A percentile compares a stretch with the other conserved stretches of the same genome.
Conservation (phyloP, 1,139 yeast species). For the Sugiyamaella neomexicana region DNA sequence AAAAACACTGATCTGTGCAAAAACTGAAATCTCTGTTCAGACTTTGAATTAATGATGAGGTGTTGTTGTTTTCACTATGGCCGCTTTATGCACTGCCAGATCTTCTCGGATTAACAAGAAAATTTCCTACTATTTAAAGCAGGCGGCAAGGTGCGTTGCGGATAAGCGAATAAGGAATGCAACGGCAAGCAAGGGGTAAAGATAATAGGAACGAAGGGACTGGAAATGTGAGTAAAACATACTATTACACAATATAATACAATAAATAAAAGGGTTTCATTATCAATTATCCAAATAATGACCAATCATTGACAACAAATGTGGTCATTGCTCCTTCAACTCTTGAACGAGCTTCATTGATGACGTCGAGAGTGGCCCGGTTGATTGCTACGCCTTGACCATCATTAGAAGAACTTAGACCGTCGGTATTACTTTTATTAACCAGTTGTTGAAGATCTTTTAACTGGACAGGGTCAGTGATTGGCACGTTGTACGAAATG, state of each 20-base stretch:
- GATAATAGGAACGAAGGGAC: neutral
- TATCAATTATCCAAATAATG: constrained; percentile 6
- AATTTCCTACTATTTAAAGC: neutral
- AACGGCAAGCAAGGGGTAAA: neutral
- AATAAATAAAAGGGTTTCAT: neutral
- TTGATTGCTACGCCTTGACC: neutral
- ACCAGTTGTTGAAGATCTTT: constrained; percentile 9
- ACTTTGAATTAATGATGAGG: neutral
- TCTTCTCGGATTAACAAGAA: neutral
- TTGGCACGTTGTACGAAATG: constrained; percentile 59
- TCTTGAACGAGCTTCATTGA: constrained; percentile 9
- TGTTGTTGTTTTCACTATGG: neutral
- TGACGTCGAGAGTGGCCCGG: neutral
- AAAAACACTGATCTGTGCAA: neutral
- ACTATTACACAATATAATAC: too few relatives aligned
- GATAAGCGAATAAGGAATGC: neutral
- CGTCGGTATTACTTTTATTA: neutral
- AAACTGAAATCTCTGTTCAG: neutral
- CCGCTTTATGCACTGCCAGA: neutral
- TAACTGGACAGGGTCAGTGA: neutral
- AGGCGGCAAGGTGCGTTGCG: neutral
- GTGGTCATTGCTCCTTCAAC: constrained; percentile 5
- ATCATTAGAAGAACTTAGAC: constrained; percentile 3
- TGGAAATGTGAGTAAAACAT: too few relatives aligned
- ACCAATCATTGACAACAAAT: constrained; percentile 12